phyloP scores from a whole-genome alignment of 2,329 filamentous ascomycete genomes.

The Fusarium sp. region DNA sequence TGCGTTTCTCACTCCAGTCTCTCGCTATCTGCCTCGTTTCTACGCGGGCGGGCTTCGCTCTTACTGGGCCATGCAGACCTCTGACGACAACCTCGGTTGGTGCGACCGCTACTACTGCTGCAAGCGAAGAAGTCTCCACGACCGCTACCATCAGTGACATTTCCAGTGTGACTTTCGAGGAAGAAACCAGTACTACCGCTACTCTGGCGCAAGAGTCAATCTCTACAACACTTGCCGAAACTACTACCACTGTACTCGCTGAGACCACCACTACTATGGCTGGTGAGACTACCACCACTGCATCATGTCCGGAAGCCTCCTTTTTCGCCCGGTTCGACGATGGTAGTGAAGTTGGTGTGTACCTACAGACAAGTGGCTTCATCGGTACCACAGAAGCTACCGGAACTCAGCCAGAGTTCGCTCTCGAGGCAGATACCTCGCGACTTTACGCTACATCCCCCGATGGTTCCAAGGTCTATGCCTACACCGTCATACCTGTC shows the following conservation, averaged over 20 bases:
- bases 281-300: neutral
- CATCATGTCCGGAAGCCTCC: neutral
- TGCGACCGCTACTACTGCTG: neutral
- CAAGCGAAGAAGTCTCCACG: neutral
- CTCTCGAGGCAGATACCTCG: neutral
- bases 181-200: neutral
- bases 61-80: neutral
- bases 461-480: neutral
- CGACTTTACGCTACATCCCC: neutral
- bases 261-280: neutral
- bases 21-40: neutral
- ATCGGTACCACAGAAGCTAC: neutral
- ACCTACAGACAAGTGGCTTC: neutral
- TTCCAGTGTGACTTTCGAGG: neutral
- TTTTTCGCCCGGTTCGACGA: neutral
- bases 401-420: neutral
- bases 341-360: neutral
- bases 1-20: neutral
- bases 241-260: neutral
- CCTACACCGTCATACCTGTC: neutral
- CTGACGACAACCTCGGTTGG: neutral
- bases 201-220: neutral
- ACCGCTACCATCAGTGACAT: neutral
- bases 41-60: fast-evolving
- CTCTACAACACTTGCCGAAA: neutral